Base-by-base conservation (phyloP, 129 eudicot genomes). In the Scalesia atractyloides region DNA sequence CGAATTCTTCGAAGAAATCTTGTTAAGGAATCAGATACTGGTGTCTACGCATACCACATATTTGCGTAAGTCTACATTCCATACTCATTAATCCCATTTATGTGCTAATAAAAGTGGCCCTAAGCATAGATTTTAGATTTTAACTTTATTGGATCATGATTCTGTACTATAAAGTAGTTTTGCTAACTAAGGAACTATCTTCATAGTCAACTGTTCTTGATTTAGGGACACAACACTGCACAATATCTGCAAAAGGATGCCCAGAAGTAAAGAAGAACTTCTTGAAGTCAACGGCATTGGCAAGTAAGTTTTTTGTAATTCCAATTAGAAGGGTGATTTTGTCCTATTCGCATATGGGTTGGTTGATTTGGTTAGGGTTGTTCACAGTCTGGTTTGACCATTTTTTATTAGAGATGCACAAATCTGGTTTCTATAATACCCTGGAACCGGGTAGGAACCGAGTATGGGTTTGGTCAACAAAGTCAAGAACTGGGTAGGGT, bases 251-350 rank as follows among this genome's bases (percentile, higher is more conserved):
- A 63, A 1, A 72, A 80, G 63, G 78, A 68, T 89, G 18, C 98
- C 98, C 49, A 85, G 92, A 76, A 87, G 67, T 62, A 85, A 83
- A 64, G 90, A 87, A 54, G 98, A 92, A 81, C 94, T 92, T 71
- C 95, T 83, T 39, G 98, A 92, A 56, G 65, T 89, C 54, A 36
- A 74, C 46, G 98, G 98, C 65, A 74, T 92, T 14, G 87, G 96
- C 88, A 82, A 87, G 98, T 92, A 89, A 84, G 98, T 82, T 53
- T 54, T 14, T 50, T 49, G 20, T n/a, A 14, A 26, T 47, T 61
- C 19, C 36, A 36, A 74, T 33, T 13, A 13, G 24, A 19, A 18
- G 53, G 75, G 66, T 14, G 13, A 30, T 46, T 73, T 61, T 9
- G 52, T 37, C 41, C 66, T 11, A 7, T 16, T 57, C 18, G 5